Evolutionary conservation across 495 filamentous ascomycete genomes (phyloP), one percentile per base, ranked within the genome.

Genomic region (Jackrogersella multiformis): DNA sequence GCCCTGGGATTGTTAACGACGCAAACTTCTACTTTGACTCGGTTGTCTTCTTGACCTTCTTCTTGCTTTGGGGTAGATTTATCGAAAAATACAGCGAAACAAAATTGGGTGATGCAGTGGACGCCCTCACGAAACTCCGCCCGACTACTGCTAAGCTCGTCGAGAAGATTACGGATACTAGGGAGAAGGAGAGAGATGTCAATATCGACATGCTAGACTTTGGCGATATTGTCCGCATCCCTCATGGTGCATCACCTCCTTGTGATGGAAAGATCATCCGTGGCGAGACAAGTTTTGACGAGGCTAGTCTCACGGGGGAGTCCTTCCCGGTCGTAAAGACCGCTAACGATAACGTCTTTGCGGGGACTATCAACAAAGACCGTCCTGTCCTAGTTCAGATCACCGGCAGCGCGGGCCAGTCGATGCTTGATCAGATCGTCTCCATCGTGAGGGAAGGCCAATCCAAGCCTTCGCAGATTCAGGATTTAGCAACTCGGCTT

Each of bases 21-120:
- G 80, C 79, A 13, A 83, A 88, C 7, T 91, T 89, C 7, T 98
- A 97, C 71, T 98, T 97, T 69, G 95, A 98, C 75, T 92, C 93
- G 1, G 95, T 97, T 2, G 91, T 97, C 1, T 97, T 98, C 61
- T 78, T 98, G 39, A 97, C 95, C 0, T 84, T 97, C 54, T 98
- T 98, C 73, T 87, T 98, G 49, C 86, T 98, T 5, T 83, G 90
- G 53, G 86, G 86, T 1, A 87, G 93, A 13, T 87, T 88, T 48
- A 84, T 97, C 45, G 94, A 98, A 78, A 90, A 92, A 16, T 95
- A 94, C 79, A 97, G 91, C 82, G 97, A 97, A 79, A 88, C 92
- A 1, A 93, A 90, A 73, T 91, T 94, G 0, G 94, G 94, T 1
- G 90, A 97, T 74, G 95, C 94, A 4, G 92, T 98, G 4, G 85